Conservation (phyloP, 495 filamentous ascomycete genomes). For the Aspergillus coremiiformis region DNA sequence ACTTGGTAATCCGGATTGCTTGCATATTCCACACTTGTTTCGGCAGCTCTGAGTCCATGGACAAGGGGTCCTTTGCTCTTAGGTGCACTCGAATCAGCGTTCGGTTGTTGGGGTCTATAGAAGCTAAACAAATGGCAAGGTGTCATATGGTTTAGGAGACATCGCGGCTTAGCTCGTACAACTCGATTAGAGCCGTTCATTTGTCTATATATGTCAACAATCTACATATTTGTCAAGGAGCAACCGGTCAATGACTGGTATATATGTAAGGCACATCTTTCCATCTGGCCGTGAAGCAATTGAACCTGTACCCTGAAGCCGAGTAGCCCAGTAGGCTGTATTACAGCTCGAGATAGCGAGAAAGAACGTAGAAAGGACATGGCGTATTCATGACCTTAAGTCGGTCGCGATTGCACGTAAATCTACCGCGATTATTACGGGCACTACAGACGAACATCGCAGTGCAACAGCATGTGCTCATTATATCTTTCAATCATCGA, state of each 20-base stretch:
- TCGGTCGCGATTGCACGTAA: not conserved
- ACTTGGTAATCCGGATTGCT: not conserved
- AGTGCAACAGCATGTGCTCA: not conserved
- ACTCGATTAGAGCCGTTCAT: not conserved
- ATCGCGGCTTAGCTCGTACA: not conserved
- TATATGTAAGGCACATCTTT: not conserved
- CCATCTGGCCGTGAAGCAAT: not conserved
- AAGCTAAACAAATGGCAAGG: too few species aligned
- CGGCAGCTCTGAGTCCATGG: not conserved
- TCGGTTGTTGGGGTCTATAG: too few species aligned
- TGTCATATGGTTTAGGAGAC: not conserved
- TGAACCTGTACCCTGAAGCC: not conserved
- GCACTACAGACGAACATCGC: not conserved
- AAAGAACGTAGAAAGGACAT: not conserved
- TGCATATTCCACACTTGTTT: constrained; percentile 1
- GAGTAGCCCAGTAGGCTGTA: not conserved
- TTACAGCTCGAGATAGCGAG: not conserved
- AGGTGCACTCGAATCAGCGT: not conserved
- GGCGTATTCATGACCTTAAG: not conserved
- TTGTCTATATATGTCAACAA: not conserved
- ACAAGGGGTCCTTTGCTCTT: not conserved
- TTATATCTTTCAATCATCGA: not conserved
- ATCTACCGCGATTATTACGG: not conserved
- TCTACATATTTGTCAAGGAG: not conserved
- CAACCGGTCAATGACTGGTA: not conserved